Base-by-base conservation (phyloP, 2,329 filamentous ascomycete genomes). In the Calonectria hawksworthii region DNA sequence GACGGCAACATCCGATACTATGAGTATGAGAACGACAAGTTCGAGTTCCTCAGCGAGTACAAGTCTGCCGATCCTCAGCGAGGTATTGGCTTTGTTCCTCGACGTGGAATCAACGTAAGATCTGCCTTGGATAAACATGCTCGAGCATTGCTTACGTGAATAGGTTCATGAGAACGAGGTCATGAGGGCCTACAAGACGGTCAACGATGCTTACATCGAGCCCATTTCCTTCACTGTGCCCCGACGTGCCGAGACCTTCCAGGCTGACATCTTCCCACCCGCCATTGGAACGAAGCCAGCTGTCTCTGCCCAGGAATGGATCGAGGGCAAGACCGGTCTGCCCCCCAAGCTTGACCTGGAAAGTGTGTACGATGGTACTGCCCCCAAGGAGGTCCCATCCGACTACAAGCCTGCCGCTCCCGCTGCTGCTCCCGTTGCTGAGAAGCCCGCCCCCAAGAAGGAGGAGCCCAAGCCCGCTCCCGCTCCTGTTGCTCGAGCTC, bases 1-100 rank as follows among this genome's bases (percentile, higher is more conserved):
- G 97, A 99, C 84, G 97, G 97, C 83, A 99, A 99, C 87, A 99
- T 99, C 83, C 96, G 97, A 77, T 99, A 99, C 90, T 99, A 95
- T 85, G 97, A 99, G 87, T 98, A 98, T 83, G 95, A 98, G 84
- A 98, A 99, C 87, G 96, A 99, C 90, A 98, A 98, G 86, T 98
- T 99, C 84, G 96, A 99, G 86, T 98, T 95, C 86, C 89, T 99
- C 70, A 98, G 96, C 77, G 96, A 99, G 85, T 97, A 99, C 90
- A 98, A 98, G 87, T 99, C 97, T n/a, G 89, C 90, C 50, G 97
- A 99, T 78, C 96, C 97, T 38, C 97, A 99, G 87, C 93, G 97
- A 83, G 97, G 97, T 81, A 91, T 99, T 81, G 97, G 95, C 41
- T 99, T 99, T 86, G 87, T 99, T 83, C 97, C 97, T 68, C 96